A percentile compares a stretch with the other conserved stretches of the same genome.
These are phyloP conservation scores for Pyrrhoderma lamaoense DNA, from an alignment of 1,284 basidiomycete genomes.

Conservation along the genomic window DNA sequence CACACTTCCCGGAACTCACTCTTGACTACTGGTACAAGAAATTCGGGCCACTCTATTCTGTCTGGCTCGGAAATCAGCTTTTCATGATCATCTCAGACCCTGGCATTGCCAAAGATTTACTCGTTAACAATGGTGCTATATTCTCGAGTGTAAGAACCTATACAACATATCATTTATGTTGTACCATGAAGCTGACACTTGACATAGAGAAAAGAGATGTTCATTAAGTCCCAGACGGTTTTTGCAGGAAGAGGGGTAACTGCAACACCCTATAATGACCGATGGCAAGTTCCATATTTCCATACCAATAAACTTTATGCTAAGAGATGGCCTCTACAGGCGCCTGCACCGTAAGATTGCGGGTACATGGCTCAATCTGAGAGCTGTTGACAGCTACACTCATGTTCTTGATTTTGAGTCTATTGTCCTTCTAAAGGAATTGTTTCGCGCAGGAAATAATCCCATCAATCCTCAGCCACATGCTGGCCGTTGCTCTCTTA, in stretches of 20 bases:
- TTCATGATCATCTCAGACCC: conserved; percentile 38
- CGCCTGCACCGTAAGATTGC: conserved; percentile 35
- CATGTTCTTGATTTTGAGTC: conserved; percentile 32
- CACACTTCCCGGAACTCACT: conserved; percentile 32
- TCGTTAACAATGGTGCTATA: conserved; percentile 36
- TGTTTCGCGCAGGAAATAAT: conserved; percentile 28
- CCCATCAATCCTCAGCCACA: conserved; percentile 33
- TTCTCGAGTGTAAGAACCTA: conserved; percentile 30
- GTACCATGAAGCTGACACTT: not conserved
- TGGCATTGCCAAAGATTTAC: conserved; percentile 32
- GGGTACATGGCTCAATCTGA: conserved; percentile 26
- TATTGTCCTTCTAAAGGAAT: conserved; percentile 28
- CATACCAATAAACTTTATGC: not conserved
- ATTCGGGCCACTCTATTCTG: conserved; percentile 34
- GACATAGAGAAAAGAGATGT: conserved; percentile 30
- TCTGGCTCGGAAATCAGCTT: conserved; percentile 38
- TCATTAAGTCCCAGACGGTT: conserved; percentile 37
- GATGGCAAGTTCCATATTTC: conserved; percentile 27
- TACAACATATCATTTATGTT: not conserved
- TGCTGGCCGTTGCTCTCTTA: conserved; percentile 28
- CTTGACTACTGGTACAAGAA: conserved; percentile 33
- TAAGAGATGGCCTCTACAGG: conserved; percentile 22
- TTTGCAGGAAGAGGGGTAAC: conserved; percentile 35
- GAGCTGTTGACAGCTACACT: conserved; percentile 30
- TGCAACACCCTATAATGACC: conserved; percentile 34